A percentile compares a stretch with the other conserved stretches of the same genome.
These are phyloP conservation scores for Yarrowia hollandica DNA, from an alignment of 805 yeast species.

Conservation along the genomic window DNA sequence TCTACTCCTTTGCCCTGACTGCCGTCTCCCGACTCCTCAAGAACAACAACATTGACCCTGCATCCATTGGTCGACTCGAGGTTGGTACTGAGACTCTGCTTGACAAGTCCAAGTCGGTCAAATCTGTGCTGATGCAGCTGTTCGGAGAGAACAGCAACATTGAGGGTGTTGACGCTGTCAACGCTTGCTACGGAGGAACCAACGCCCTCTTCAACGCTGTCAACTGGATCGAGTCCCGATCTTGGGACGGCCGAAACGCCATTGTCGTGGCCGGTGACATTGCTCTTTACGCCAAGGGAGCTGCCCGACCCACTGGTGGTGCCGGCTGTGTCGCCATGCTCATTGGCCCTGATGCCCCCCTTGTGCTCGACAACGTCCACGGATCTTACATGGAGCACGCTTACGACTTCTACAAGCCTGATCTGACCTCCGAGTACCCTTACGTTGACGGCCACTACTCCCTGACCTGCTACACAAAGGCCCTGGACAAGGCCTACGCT, in stretches of 20 bases:
- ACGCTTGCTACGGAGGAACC: constrained; percentile 99
- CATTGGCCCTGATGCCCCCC: constrained; percentile 97
- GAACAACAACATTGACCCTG: constrained; percentile 79
- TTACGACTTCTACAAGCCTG: constrained; percentile 97
- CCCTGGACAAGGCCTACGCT: constrained; percentile 83
- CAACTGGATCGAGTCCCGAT: constrained; percentile 92
- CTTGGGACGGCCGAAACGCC: constrained; percentile 99
- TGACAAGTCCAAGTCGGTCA: constrained; percentile 96
- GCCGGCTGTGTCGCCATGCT: constrained; percentile 94
- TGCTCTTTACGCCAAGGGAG: constrained; percentile 94
- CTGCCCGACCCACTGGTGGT: constrained; percentile 99
- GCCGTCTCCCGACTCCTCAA: constrained; percentile 72
- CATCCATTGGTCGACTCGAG: constrained; percentile 86
- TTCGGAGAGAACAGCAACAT: constrained; percentile 84
- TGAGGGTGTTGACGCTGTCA: constrained; percentile 94
- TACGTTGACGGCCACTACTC: constrained; percentile 97
- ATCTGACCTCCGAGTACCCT: constrained; percentile 94
- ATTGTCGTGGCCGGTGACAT: constrained; percentile 97
- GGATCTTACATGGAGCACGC: constrained; percentile 96
- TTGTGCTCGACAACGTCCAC: constrained; percentile 83
- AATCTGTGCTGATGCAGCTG: constrained; percentile 92
- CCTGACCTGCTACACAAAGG: constrained; percentile 87
- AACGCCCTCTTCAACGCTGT: constrained; percentile 88
- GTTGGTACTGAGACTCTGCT: constrained; percentile 97
- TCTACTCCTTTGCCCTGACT: constrained; percentile 92